A percentile compares a stretch with the other conserved stretches of the same genome.
Evolutionary conservation across 805 yeast species (phyloP).

Genomic region (Nakazawaea peltata): DNA sequence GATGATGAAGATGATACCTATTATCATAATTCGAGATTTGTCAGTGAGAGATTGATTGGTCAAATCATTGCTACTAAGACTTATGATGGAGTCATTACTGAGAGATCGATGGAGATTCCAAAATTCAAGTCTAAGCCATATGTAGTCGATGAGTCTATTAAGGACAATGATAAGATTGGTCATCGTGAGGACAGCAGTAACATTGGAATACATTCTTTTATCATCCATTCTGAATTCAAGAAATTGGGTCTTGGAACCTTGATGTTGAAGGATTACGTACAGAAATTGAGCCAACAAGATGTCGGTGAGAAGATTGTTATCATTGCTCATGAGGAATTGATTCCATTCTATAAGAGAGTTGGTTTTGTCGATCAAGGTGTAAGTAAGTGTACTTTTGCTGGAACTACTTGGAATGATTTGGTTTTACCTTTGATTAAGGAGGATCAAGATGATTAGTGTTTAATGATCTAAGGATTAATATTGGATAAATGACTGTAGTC

Average conservation of each 20-base stretch:
- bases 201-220: conserved; percentile 79
- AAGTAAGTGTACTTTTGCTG: conserved; percentile 52
- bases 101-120: conserved; percentile 56
- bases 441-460: conserved; percentile 29
- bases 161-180: conserved; percentile 30
- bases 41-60: conserved; percentile 63
- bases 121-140: conserved; percentile 14
- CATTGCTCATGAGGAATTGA: conserved; percentile 60
- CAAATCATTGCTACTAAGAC: conserved; percentile 77
- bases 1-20: conserved; percentile 17
- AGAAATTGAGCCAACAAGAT: conserved; percentile 80
- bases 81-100: conserved; percentile 38
- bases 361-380: conserved; percentile 72
- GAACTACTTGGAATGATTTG: conserved; percentile 55
- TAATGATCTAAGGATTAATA: too few relatives aligned
- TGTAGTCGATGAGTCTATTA: conserved; percentile 11
- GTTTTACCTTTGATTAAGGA: conserved; percentile 30
- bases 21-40: conserved; percentile 30
- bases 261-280: conserved; percentile 81
- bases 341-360: conserved; percentile 72
- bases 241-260: conserved; percentile 79
- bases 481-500: too few relatives aligned
- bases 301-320: conserved; percentile 73
- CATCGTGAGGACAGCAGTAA: conserved; percentile 69
- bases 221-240: conserved; percentile 68